Base-by-base conservation (phyloP, 2,329 filamentous ascomycete species). In the Zymoseptoria crescenta region DNA sequence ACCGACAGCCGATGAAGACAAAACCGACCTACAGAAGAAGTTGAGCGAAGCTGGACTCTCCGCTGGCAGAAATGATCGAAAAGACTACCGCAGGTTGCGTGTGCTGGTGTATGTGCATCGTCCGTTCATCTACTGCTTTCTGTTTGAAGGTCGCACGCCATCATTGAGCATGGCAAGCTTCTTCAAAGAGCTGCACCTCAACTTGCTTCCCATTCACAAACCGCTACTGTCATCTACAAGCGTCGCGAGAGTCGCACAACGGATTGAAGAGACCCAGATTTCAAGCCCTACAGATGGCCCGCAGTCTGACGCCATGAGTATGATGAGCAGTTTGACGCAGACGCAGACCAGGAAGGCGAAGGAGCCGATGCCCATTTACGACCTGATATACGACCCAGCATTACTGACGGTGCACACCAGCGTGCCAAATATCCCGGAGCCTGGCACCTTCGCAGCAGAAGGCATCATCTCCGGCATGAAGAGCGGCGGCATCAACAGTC, bases 91-190 rank as follows among this genome's bases (percentile, higher is more conserved):
- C 8, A 67, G 78, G 24, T 72, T 91, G 49, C 83, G 86, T 0
- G 86, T 89, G 1, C 81, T 91, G 6, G 81, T 91, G 54, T 92
- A 91, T 69, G 82, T 87, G 52, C 77, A 86, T 70, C 82, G 81
- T 24, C 89, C 89, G 0, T 93, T 93, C 73, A 82, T 93, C 53
- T 92, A 89, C 70, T 83, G 86, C 1, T 87, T 94, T 61, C 76
- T 94, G 3, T 93, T 93, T 72, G 75, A 81, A 53, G 75, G 81
- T 49, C 78, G 79, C 52, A 86, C 87, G 6, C 79, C 83, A 56
- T 82, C 83, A 1, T 70, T 81, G 19, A 70, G 67, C 41, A 71
- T 77, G 7, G 65, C 74, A 2, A 68, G 70, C 9, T 79, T 80
- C 68, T 80, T 80, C 68, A 73, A 72, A 54, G 74, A 79, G 57